A percentile compares a stretch with the other conserved stretches of the same genome.
phyloP scores from a whole-genome alignment of 2,329 filamentous ascomycete species.

The Aspergillus novoparasiticus region DNA sequence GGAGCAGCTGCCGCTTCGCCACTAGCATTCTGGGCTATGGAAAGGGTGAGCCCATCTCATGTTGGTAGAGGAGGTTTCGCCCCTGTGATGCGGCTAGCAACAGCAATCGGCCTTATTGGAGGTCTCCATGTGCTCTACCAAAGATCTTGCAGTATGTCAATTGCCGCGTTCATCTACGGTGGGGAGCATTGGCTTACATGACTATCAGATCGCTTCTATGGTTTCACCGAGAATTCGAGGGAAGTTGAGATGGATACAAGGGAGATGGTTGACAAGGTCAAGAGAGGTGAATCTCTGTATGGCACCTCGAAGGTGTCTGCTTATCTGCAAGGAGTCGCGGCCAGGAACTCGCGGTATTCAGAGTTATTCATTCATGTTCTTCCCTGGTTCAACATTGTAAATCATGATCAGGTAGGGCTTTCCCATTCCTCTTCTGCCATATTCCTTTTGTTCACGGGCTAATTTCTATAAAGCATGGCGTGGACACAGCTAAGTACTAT shows the following conservation, averaged over 20 bases:
- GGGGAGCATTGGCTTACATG: constrained; percentile 13
- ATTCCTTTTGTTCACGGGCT: constrained; percentile 15
- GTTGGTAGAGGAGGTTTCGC: constrained; percentile 81
- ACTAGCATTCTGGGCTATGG: constrained; percentile 73
- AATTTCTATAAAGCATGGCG: constrained; percentile 68
- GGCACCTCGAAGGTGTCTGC: constrained; percentile 76
- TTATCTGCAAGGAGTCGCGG: constrained; percentile 91
- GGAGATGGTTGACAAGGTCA: constrained; percentile 97
- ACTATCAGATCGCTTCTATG: constrained; percentile 84
- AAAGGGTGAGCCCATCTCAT: constrained; percentile 81
- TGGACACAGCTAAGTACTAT: constrained; percentile 99
- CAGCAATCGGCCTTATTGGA: constrained; percentile 71
- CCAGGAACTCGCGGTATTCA: constrained; percentile 89
- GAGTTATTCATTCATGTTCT: constrained; percentile 80
- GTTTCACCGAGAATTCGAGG: constrained; percentile 86
- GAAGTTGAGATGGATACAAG: constrained; percentile 96
- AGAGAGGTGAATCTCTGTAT: constrained; percentile 86
- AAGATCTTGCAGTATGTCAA: constrained; percentile 73
- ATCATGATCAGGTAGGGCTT: constrained; percentile 71
- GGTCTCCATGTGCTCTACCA: constrained; percentile 87
- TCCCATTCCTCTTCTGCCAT: background rate
- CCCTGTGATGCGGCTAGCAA: constrained; percentile 77
- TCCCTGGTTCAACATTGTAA: constrained; percentile 98
- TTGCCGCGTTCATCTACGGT: background rate
- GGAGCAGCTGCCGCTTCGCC: constrained; percentile 73